These are phyloP conservation scores for Podila clonocystis DNA, from an alignment of 192 early-diverging fungal genomes.

Conservation along the genomic window DNA sequence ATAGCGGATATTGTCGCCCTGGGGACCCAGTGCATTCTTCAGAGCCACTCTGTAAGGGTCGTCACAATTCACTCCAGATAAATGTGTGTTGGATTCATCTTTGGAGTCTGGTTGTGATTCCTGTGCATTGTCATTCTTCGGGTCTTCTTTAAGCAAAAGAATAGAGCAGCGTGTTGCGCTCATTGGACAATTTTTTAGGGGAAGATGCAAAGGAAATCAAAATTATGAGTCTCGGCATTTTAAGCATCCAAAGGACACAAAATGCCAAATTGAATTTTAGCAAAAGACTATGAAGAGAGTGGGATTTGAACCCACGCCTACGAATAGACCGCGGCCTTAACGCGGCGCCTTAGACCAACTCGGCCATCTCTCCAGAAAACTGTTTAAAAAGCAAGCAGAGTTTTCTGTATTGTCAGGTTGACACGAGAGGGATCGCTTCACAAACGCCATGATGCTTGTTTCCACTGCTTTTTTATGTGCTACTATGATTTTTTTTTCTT, in stretches of 20 bases:
- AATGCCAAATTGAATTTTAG: background rate
- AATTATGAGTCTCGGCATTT: background rate
- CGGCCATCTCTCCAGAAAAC: too few species aligned
- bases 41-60: slow-evolving; percentile 21
- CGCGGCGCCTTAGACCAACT: too few species aligned
- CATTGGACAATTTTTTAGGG: background rate
- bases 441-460: too few species aligned
- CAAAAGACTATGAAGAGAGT: slow-evolving; percentile 10
- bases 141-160: slow-evolving; percentile 33
- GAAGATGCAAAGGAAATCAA: background rate
- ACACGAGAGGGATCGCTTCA: too few species aligned
- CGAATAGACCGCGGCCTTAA: slow-evolving; percentile 21
- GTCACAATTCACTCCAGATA: background rate
- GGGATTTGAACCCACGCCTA: slow-evolving; percentile 30
- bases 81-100: background rate
- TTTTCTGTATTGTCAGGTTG: too few species aligned
- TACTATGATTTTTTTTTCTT: too few species aligned
- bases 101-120: background rate
- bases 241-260: too few species aligned
- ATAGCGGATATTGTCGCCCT: slow-evolving; percentile 7
- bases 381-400: too few species aligned
- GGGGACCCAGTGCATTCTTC: background rate
- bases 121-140: background rate
- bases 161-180: slow-evolving; percentile 8
- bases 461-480: too few species aligned